Evolutionary conservation across 2,329 filamentous ascomycete species (phyloP).

Genomic region (Lachnellula cervina): DNA sequence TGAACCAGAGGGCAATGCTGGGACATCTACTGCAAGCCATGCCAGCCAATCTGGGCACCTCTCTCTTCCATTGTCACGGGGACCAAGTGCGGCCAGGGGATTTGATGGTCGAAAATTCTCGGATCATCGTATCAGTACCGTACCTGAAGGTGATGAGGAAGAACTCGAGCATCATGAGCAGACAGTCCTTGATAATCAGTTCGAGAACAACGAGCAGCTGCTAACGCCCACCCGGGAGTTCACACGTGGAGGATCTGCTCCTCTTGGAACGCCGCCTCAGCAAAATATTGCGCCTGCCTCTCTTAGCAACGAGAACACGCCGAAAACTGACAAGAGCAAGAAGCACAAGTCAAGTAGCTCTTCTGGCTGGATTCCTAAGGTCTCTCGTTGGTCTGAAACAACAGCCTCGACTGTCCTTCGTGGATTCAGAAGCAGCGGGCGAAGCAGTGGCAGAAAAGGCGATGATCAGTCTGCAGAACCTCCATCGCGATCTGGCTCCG

Average conservation of each 20-base stretch:
- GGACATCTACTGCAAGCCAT: conserved; percentile 67
- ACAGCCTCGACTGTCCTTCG: conserved; percentile 83
- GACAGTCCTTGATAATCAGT: conserved; percentile 47
- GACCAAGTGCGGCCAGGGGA: conserved; percentile 35
- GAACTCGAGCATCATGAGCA: conserved; percentile 45
- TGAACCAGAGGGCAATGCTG: conserved; percentile 75
- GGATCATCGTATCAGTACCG: conserved; percentile 83
- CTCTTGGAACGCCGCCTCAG: conserved; percentile 56
- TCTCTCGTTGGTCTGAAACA: conserved; percentile 96
- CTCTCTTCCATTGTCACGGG: conserved; percentile 52
- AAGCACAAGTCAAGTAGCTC: conserved; percentile 87
- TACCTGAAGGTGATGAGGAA: conserved; percentile 71
- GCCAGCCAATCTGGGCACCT: conserved; percentile 73
- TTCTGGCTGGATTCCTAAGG: conserved; percentile 78
- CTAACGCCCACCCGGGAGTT: conserved; percentile 56
- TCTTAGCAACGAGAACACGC: conserved; percentile 76
- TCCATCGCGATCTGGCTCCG: conserved; percentile 73
- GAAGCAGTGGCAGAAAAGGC: conserved; percentile 54
- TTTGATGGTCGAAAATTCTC: conserved; percentile 49
- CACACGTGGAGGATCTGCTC: conserved; percentile 48
- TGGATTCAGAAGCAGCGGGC: conserved; percentile 64
- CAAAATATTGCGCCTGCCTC: conserved; percentile 34
- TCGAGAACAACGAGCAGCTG: conserved; percentile 54
- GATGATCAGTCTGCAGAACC: conserved; percentile 46
- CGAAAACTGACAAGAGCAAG: conserved; percentile 63